Conservation (phyloP, 139 green algal genomes). For the Medakamo hakoo region DNA sequence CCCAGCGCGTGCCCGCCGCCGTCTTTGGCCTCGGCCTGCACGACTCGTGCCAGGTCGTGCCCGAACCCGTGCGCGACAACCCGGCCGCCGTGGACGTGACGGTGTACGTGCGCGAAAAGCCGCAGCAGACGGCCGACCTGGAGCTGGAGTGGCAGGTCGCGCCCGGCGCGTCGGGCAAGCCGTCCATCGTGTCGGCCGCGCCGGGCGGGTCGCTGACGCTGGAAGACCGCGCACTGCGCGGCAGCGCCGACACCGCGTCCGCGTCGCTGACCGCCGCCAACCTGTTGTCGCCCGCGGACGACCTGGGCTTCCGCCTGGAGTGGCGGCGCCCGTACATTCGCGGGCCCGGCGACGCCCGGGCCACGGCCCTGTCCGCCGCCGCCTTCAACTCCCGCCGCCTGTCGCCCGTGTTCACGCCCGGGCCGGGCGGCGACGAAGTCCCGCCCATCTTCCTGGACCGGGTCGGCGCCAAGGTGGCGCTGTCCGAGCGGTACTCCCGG, state of each 20-base stretch:
- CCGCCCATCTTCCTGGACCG: slow-evolving; percentile 85
- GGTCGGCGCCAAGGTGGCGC: slow-evolving; percentile 55
- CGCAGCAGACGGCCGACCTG: slow-evolving; percentile 34
- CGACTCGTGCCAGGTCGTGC: slow-evolving; percentile 52
- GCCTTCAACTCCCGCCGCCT: slow-evolving; percentile 51
- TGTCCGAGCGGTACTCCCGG: slow-evolving; percentile 36
- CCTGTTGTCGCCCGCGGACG: slow-evolving; percentile 50
- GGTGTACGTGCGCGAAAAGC: slow-evolving; percentile 52
- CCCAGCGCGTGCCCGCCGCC: slow-evolving; percentile 48
- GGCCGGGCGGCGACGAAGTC: slow-evolving; percentile 56
- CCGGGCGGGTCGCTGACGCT: slow-evolving; percentile 34
- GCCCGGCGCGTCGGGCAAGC: slow-evolving; percentile 30
- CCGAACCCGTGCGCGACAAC: not conserved
- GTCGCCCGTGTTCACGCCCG: slow-evolving; percentile 13
- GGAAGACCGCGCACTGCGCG: slow-evolving; percentile 53
- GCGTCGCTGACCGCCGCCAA: slow-evolving; percentile 47
- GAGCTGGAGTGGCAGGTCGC: slow-evolving; percentile 53
- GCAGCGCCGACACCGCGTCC: slow-evolving; percentile 30
- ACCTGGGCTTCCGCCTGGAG: slow-evolving; percentile 54
- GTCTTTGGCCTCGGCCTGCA: slow-evolving; percentile 61
- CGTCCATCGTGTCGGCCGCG: slow-evolving; percentile 26
- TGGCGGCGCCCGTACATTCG: slow-evolving; percentile 39
- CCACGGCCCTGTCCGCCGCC: slow-evolving; percentile 20
- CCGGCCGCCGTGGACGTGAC: slow-evolving; percentile 43
- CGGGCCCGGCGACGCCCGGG: slow-evolving; percentile 34